phyloP scores from a whole-genome alignment of 768 basidiomycete genomes.

The Xerocomellus amylosporus region DNA sequence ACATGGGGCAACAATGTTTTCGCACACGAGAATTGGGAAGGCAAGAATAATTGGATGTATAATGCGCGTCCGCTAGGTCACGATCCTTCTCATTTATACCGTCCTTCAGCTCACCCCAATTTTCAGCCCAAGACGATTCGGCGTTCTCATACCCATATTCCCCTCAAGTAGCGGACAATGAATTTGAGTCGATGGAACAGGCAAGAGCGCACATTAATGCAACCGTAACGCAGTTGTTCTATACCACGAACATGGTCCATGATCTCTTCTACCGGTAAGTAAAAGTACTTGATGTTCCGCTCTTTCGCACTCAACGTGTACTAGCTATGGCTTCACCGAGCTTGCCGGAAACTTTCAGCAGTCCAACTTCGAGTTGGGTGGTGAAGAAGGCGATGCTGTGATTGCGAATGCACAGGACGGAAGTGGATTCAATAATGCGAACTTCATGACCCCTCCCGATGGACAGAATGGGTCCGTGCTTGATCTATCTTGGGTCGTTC shows the following conservation, averaged over 20 bases:
- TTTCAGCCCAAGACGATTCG: constrained; percentile 5
- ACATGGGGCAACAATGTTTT: constrained; percentile 92
- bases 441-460: constrained; percentile 85
- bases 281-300: not conserved
- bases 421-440: constrained; percentile 87
- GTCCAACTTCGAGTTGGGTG: constrained; percentile 92
- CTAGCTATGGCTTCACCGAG: constrained; percentile 89
- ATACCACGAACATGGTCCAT: constrained; percentile 77
- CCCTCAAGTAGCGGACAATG: constrained; percentile 53
- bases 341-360: constrained; percentile 95
- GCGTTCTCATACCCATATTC: constrained; percentile 75
- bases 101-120: not conserved
- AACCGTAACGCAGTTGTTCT: constrained; percentile 87
- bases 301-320: constrained; percentile 7
- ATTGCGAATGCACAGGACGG: constrained; percentile 97
- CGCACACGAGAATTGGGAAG: constrained; percentile 92
- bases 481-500: not conserved
- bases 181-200: constrained; percentile 56
- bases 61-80: constrained; percentile 77
- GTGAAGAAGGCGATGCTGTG: constrained; percentile 82
- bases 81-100: not conserved
- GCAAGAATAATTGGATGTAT: constrained; percentile 56
- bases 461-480: constrained; percentile 65
- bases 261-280: constrained; percentile 73
- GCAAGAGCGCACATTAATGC: constrained; percentile 84